Percentiles rank a stretch among this genome's conserved stretches.
Evolutionary conservation across 2,329 filamentous ascomycete genomes (phyloP).

Genomic region (Exophiala bonariae): DNA sequence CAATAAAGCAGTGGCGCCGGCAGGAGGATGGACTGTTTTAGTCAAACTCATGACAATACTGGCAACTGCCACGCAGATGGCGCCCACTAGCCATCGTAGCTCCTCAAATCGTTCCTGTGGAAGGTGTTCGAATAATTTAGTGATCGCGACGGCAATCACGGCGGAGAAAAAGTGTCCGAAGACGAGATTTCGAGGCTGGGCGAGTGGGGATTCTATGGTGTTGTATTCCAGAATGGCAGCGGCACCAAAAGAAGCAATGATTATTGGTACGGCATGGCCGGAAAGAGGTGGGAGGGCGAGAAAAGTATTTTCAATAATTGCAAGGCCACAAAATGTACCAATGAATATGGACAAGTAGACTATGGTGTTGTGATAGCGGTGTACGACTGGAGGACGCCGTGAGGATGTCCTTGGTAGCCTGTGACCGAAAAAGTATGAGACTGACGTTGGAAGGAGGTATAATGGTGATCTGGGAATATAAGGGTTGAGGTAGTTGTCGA

Average conservation of each 20-base stretch:
- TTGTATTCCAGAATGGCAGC: conserved; percentile 75
- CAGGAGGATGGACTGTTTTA: conserved; percentile 72
- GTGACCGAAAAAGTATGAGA: conserved; percentile 70
- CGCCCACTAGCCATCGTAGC: conserved; percentile 64
- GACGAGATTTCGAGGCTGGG: conserved; percentile 70
- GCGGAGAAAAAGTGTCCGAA: conserved; percentile 66
- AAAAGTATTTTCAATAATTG: conserved; percentile 60
- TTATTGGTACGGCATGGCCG: conserved; percentile 55
- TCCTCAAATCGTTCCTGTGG: conserved; percentile 42
- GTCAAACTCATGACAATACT: conserved; percentile 68
- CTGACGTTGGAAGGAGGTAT: conserved; percentile 60
- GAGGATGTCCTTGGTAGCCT: conserved; percentile 38
- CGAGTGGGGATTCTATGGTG: conserved; percentile 68
- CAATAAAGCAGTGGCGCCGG: conserved; percentile 71
- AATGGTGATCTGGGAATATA: conserved; percentile 65
- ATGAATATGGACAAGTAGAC: conserved; percentile 64
- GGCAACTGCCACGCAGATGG: conserved; percentile 64
- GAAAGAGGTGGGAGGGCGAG: conserved; percentile 56
- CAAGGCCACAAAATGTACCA: conserved; percentile 63
- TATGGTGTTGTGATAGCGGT: conserved; percentile 56
- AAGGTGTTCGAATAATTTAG: conserved; percentile 63
- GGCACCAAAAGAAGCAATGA: conserved; percentile 73
- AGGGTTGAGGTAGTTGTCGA: conserved; percentile 75
- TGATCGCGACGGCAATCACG: conserved; percentile 60
- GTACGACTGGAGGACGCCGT: not conserved